phyloP scores from a whole-genome alignment of 768 basidiomycete genomes.

The Clitopilus hobsonii region DNA sequence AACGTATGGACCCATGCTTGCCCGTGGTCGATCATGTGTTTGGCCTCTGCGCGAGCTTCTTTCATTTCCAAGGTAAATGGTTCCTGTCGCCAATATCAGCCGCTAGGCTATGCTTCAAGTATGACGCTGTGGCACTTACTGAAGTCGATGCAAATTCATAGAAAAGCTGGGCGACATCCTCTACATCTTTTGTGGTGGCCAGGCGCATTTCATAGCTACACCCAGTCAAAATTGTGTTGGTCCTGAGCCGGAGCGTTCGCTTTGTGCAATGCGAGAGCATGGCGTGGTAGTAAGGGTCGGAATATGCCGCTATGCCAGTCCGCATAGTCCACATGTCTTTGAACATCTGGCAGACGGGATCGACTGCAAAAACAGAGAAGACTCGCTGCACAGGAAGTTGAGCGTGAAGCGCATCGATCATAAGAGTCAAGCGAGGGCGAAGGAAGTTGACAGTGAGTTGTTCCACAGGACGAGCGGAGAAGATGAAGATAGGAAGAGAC shows the following conservation, averaged over 20 bases:
- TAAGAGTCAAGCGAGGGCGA: constrained; percentile 31
- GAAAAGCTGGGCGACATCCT: constrained; percentile 42
- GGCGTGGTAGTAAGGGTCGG: constrained; percentile 58
- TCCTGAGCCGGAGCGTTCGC: constrained; percentile 27
- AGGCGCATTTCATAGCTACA: constrained; percentile 24
- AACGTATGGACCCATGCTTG: constrained; percentile 62
- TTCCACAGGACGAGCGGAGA: constrained; percentile 35
- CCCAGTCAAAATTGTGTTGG: constrained; percentile 13
- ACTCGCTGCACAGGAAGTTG: constrained; percentile 36
- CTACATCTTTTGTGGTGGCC: constrained; percentile 23
- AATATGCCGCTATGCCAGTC: constrained; percentile 34
- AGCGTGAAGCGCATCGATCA: constrained; percentile 34
- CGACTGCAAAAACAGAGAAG: constrained; percentile 63
- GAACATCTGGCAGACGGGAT: constrained; percentile 41
- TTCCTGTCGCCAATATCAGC: constrained; percentile 20
- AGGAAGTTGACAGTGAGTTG: constrained; percentile 33
- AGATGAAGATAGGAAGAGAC: constrained; percentile 65
- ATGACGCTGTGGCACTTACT: constrained; percentile 32
- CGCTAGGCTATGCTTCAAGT: neutral
- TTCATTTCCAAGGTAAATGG: constrained; percentile 48
- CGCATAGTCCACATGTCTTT: constrained; percentile 40
- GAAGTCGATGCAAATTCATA: constrained; percentile 53
- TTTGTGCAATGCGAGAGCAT: constrained; percentile 51
- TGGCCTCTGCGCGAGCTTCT: constrained; percentile 47
- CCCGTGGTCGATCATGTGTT: constrained; percentile 34